Percentiles rank a stretch among this genome's conserved stretches.
Evolutionary conservation across 2,329 filamentous ascomycete species (phyloP).

Genomic region (Dothiorella sarmentorum): DNA sequence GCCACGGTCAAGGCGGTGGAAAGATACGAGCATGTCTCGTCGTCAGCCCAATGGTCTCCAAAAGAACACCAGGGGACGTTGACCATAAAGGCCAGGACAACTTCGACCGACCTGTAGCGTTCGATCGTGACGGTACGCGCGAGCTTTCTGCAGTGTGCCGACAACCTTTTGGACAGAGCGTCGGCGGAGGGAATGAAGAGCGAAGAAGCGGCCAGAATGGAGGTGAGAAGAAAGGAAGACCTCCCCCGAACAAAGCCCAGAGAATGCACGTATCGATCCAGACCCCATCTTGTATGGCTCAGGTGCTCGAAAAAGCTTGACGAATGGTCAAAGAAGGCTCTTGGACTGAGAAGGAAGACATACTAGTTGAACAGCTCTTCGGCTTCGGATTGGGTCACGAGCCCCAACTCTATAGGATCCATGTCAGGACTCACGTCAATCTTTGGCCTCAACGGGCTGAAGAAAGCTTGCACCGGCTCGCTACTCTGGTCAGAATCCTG

Average conservation of each 20-base stretch:
- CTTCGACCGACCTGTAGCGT: constrained; percentile 67
- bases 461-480: constrained; percentile 49
- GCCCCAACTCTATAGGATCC: constrained; percentile 66
- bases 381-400: constrained; percentile 64
- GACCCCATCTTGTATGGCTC: constrained; percentile 70
- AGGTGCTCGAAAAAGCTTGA: constrained; percentile 65
- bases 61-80: constrained; percentile 74
- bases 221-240: constrained; percentile 69
- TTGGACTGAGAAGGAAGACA: constrained; percentile 26
- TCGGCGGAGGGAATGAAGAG: constrained; percentile 63
- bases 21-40: constrained; percentile 70
- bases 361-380: constrained; percentile 64
- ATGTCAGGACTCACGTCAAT: constrained; percentile 62
- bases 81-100: constrained; percentile 71
- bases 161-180: constrained; percentile 63
- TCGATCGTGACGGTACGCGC: constrained; percentile 60
- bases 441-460: constrained; percentile 61
- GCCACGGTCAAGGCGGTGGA: constrained; percentile 67
- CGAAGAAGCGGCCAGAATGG: constrained; percentile 65
- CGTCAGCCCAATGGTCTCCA: constrained; percentile 64
- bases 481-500: not conserved
- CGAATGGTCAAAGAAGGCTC: not conserved
- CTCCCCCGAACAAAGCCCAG: constrained; percentile 62
- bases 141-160: constrained; percentile 60
- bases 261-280: constrained; percentile 65